Percentiles rank a stretch among this genome's conserved stretches.
phyloP scores from a whole-genome alignment of 495 filamentous ascomycete species.

The Daldinia caldariorum region DNA sequence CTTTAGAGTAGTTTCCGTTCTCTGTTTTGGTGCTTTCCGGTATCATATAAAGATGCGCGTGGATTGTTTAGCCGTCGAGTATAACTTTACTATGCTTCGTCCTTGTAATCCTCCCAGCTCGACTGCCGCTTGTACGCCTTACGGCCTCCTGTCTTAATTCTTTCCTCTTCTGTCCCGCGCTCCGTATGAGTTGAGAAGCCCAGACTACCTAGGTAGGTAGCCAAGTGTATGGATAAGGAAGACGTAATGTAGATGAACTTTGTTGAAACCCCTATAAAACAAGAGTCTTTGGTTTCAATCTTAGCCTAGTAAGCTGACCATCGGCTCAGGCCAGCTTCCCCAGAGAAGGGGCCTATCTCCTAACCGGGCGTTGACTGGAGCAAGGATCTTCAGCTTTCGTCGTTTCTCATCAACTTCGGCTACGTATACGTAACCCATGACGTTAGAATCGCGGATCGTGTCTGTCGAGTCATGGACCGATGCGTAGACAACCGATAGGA shows the following conservation, averaged over 20 bases:
- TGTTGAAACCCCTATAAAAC: background rate
- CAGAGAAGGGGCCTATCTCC: slow-evolving; percentile 79
- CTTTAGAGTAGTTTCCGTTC: background rate
- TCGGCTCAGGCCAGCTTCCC: slow-evolving; percentile 65
- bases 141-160: background rate
- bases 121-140: background rate
- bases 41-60: background rate
- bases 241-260: background rate
- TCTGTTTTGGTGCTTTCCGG: background rate
- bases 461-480: slow-evolving; percentile 71
- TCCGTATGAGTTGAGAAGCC: background rate
- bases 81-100: background rate
- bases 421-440: slow-evolving; percentile 93
- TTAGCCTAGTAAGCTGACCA: slow-evolving; percentile 59
- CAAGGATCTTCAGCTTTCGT: slow-evolving; percentile 80
- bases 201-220: background rate
- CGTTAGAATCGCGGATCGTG: slow-evolving; percentile 80
- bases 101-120: background rate
- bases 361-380: slow-evolving; percentile 80
- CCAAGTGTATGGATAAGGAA: background rate
- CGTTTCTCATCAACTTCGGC: slow-evolving; percentile 88
- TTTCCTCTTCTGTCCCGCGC: background rate
- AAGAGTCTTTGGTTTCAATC: background rate
- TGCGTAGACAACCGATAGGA: slow-evolving; percentile 83
- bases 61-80: background rate